phyloP scores from a whole-genome alignment of 306 rosid genomes.

The Gillenia trifoliata region DNA sequence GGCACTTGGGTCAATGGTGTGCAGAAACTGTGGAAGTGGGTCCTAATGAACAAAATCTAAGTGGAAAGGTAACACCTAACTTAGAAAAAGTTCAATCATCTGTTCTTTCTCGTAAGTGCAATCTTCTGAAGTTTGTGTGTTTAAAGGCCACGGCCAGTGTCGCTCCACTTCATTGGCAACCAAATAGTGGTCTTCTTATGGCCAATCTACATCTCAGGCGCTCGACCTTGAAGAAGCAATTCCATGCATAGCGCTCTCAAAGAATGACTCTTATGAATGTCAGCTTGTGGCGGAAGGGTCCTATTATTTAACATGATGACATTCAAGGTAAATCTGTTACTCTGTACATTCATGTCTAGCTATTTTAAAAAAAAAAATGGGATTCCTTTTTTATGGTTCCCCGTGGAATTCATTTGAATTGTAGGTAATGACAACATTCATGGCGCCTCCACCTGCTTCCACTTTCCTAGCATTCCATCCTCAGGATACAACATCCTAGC shows the following conservation, averaged over 20 bases:
- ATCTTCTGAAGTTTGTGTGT: conserved; percentile 33
- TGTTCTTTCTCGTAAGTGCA: background rate
- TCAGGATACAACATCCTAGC: conserved; percentile 84
- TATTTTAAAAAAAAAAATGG: no score
- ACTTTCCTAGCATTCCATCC: conserved; percentile 83
- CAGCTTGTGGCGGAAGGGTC: conserved; percentile 86
- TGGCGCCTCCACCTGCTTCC: conserved; percentile 78
- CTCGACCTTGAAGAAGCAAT: conserved; percentile 81
- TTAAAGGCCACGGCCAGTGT: conserved; percentile 79
- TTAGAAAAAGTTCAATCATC: conserved; percentile 5
- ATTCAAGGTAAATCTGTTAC: conserved; percentile 60
- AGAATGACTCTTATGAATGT: conserved; percentile 84
- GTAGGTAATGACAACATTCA: conserved; percentile 83
- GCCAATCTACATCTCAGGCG: conserved; percentile 70
- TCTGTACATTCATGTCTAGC: background rate
- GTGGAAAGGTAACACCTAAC: conserved; percentile 55
- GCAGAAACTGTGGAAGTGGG: conserved; percentile 90
- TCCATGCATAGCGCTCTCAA: conserved; percentile 85
- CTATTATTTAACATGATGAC: conserved; percentile 81
- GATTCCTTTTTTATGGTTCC: conserved; percentile 10
- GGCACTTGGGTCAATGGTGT: conserved; percentile 90
- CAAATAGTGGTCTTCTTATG: conserved; percentile 84
- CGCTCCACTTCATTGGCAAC: conserved; percentile 86
- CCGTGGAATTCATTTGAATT: conserved; percentile 18
- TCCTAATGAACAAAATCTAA: conserved; percentile 59